Conservation (phyloP, 2,329 filamentous ascomycete genomes). For the Calonectria hawksworthii region DNA sequence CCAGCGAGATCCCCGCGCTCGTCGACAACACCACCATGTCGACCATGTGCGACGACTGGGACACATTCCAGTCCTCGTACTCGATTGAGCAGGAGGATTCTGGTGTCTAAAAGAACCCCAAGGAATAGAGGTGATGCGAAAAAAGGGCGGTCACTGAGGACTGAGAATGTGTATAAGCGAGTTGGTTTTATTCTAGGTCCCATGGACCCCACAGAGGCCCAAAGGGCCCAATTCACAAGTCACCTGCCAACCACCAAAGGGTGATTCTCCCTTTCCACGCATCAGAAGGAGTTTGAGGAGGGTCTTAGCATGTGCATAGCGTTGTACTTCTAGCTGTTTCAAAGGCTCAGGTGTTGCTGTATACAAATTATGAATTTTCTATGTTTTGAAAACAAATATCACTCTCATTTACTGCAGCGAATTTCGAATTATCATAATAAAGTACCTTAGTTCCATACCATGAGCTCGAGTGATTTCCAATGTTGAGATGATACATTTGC, state of each 20-base stretch:
- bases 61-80: neutral
- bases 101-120: too few species aligned
- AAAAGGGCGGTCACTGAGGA: too few species aligned
- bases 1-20: conserved; percentile 34
- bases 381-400: neutral
- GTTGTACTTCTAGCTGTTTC: neutral
- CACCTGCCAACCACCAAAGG: neutral
- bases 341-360: neutral
- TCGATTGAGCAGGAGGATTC: conserved; percentile 14
- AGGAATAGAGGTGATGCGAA: too few species aligned
- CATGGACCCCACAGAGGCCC: neutral
- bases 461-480: too few species aligned
- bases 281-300: neutral
- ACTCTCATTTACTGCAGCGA: neutral
- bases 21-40: conserved; percentile 7
- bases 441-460: neutral
- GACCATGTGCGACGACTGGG: neutral
- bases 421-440: neutral
- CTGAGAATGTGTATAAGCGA: neutral
- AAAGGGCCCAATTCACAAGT: neutral
- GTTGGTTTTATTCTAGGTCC: neutral
- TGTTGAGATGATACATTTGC: too few species aligned
- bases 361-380: neutral
- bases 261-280: neutral
- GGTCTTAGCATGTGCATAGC: neutral